Conservation (phyloP, 116 monocot species). For the Zostera marina region DNA sequence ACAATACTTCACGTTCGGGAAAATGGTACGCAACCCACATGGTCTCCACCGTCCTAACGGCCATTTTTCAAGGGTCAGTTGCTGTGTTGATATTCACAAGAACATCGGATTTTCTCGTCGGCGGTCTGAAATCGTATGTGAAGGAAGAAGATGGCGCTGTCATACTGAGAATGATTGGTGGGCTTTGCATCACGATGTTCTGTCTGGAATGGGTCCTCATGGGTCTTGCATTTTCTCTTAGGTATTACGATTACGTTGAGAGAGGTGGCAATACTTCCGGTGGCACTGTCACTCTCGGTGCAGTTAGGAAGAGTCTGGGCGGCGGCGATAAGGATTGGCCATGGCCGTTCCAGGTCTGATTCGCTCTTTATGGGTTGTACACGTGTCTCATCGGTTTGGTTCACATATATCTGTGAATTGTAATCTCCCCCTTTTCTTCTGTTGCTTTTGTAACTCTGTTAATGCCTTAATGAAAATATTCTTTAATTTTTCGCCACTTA, state of each 20-base stretch:
- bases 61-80: constrained; percentile 48
- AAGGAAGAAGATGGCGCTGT: constrained; percentile 40
- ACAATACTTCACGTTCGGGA: constrained; percentile 10
- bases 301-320: background rate
- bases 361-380: no score
- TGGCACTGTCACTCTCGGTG: no score
- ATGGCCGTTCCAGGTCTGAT: constrained; percentile 33
- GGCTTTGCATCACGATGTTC: constrained; percentile 34
- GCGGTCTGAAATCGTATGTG: constrained; percentile 36
- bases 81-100: constrained; percentile 37
- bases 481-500: no score
- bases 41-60: constrained; percentile 44
- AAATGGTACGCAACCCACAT: constrained; percentile 47
- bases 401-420: no score
- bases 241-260: constrained; percentile 36
- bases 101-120: constrained; percentile 31
- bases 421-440: no score
- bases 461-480: no score
- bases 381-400: no score
- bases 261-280: background rate
- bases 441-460: no score
- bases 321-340: constrained; percentile 25
- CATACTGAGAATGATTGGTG: constrained; percentile 48
- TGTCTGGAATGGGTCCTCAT: constrained; percentile 53
- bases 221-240: constrained; percentile 36